Conservation (phyloP, 805 yeast species). For the Starmerella riodocensis region DNA sequence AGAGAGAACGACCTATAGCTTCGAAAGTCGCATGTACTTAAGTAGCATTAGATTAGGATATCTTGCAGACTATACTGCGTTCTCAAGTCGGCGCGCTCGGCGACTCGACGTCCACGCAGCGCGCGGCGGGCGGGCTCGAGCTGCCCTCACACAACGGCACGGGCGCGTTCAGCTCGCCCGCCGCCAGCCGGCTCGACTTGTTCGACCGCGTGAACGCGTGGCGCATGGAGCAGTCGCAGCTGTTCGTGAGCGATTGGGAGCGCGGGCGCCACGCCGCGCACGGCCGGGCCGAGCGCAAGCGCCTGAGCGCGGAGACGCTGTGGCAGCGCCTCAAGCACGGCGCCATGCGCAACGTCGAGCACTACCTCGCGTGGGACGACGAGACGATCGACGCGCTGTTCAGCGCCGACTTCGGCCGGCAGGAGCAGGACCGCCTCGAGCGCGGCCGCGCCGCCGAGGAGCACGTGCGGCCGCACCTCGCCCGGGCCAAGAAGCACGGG, state of each 20-base stretch:
- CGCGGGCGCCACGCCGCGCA: not conserved
- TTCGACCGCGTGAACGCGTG: constrained; percentile 31
- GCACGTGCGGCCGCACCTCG: constrained; percentile 1
- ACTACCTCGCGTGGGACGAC: constrained; percentile 25
- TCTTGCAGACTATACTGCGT: no score
- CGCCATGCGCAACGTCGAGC: constrained; percentile 7
- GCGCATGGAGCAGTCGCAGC: constrained; percentile 30
- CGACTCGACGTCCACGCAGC: no score
- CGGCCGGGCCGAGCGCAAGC: no score
- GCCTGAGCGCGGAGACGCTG: not conserved
- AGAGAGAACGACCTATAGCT: no score
- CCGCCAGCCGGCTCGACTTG: constrained; percentile 19
- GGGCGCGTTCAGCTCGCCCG: constrained; percentile 23
- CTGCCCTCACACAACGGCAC: constrained; percentile 29
- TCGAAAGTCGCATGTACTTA: no score
- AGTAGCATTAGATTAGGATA: no score
- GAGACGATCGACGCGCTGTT: constrained; percentile 28
- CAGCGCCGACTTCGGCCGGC: constrained; percentile 20
- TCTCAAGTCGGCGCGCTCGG: no score
- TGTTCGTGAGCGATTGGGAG: constrained; percentile 16
- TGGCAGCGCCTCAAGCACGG: constrained; percentile 14
- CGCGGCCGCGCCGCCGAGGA: not conserved
- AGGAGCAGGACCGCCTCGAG: not conserved
- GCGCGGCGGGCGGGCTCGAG: constrained; percentile 18
- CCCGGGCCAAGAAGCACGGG: constrained; percentile 9